These are phyloP conservation scores for Verticillium isaacii DNA, from an alignment of 2,329 filamentous ascomycete species.

Conservation along the genomic window DNA sequence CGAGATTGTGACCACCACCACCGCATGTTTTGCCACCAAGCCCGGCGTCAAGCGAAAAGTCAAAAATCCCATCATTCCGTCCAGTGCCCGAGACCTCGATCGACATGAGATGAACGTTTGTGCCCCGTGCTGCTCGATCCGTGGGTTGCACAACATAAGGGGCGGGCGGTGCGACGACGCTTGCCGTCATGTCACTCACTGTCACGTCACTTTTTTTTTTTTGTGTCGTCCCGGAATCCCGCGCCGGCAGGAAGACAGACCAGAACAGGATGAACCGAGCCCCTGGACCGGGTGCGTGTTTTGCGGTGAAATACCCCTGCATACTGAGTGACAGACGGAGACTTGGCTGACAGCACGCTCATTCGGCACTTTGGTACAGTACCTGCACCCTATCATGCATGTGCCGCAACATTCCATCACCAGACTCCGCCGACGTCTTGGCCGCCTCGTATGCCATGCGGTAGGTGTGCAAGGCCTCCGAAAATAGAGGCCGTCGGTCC, in stretches of 20 bases:
- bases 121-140: background rate
- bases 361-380: background rate
- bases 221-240: background rate
- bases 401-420: background rate
- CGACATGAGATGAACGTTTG: background rate
- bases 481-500: slow-evolving; percentile 30
- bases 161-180: too few species aligned
- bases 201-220: background rate
- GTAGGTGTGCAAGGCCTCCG: slow-evolving; percentile 28
- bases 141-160: background rate
- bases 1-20: background rate
- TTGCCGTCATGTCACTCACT: background rate
- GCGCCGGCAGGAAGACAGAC: background rate
- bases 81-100: background rate
- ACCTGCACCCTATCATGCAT: background rate
- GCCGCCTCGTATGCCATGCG: slow-evolving; percentile 32
- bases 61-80: background rate
- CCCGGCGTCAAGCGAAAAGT: background rate
- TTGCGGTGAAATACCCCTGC: background rate
- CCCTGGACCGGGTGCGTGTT: background rate
- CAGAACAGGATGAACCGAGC: background rate
- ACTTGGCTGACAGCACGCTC: background rate
- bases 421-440: background rate
- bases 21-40: background rate
- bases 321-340: background rate